These are phyloP conservation scores for Scenedesmus sp. DNA, from an alignment of 163 green algal genomes.

Conservation along the genomic window DNA sequence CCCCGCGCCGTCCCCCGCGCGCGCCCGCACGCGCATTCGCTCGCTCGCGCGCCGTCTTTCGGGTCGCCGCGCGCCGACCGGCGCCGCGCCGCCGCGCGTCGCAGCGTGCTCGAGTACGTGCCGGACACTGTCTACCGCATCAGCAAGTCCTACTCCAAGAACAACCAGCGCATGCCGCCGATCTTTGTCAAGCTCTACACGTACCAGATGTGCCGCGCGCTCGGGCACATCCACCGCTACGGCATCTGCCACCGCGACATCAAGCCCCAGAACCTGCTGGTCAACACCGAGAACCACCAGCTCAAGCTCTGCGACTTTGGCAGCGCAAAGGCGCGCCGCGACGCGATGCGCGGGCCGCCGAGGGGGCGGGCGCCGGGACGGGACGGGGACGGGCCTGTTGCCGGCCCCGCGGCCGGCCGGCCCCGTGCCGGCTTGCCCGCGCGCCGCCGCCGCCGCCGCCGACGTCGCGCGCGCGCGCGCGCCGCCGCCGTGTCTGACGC, in stretches of 20 bases:
- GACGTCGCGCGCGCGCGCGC: not conserved
- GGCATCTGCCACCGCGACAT: constrained; percentile 99
- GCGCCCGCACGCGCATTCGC: too few relatives aligned
- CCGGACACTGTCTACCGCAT: constrained; percentile 93
- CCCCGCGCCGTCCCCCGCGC: too few relatives aligned
- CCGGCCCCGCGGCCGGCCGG: too few relatives aligned
- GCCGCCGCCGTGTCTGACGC: not conserved
- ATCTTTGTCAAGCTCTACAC: constrained; percentile 98
- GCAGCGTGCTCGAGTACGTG: constrained; percentile 99
- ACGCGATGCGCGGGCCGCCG: too few relatives aligned
- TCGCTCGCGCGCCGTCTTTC: too few relatives aligned
- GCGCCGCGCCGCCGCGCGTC: too few relatives aligned
- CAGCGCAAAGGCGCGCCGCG: constrained; percentile 86
- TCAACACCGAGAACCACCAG: constrained; percentile 91
- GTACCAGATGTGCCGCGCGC: constrained; percentile 96
- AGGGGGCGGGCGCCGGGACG: too few relatives aligned
- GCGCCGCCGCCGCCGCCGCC: too few relatives aligned
- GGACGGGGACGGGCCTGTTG: too few relatives aligned
- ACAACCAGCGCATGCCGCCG: constrained; percentile 92
- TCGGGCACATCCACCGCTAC: constrained; percentile 92
- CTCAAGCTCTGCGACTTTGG: constrained; percentile 99
- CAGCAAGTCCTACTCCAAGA: constrained; percentile 96
- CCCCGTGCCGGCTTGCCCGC: too few relatives aligned
- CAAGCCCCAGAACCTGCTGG: constrained; percentile 99
- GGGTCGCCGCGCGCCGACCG: too few relatives aligned